Percentiles rank a stretch among this genome's conserved stretches.
Conservation (phyloP, 2,329 filamentous ascomycete genomes). For the Botrytis fabae region DNA sequence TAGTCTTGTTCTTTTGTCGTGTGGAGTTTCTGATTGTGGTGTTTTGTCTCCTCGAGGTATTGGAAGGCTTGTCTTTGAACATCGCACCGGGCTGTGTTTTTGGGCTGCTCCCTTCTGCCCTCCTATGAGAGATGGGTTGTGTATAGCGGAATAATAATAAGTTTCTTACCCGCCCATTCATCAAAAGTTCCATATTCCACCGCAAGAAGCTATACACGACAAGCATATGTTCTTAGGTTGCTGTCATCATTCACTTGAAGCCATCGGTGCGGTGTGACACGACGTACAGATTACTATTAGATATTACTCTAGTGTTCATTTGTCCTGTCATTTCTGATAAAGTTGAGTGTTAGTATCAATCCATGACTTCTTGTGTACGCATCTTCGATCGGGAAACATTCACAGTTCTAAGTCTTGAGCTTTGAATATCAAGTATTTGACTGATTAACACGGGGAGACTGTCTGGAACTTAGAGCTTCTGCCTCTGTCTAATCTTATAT, state of each 20-base stretch:
- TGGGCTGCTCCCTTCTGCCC: no score
- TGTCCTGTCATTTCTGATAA: neutral
- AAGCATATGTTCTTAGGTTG: neutral
- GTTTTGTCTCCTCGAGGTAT: neutral
- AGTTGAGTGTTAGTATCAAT: neutral
- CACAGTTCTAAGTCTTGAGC: neutral
- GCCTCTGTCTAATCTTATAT: neutral
- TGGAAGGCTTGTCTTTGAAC: neutral
- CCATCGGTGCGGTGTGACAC: neutral
- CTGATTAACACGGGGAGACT: accelerated
- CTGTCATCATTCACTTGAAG: neutral
- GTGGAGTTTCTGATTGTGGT: neutral
- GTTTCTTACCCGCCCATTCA: neutral
- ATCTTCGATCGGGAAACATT: accelerated
- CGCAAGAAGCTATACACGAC: neutral
- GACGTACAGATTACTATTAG: neutral
- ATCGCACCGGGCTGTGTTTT: neutral
- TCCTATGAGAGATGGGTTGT: accelerated
- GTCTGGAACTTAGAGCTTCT: neutral
- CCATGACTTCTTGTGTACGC: accelerated
- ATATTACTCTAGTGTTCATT: no score
- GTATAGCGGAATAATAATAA: neutral
- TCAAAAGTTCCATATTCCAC: neutral
- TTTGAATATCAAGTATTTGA: neutral
- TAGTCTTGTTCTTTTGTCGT: no score